Evolutionary conservation across 2,329 filamentous ascomycete species (phyloP).

Genomic region (Alternaria ventricosa): DNA sequence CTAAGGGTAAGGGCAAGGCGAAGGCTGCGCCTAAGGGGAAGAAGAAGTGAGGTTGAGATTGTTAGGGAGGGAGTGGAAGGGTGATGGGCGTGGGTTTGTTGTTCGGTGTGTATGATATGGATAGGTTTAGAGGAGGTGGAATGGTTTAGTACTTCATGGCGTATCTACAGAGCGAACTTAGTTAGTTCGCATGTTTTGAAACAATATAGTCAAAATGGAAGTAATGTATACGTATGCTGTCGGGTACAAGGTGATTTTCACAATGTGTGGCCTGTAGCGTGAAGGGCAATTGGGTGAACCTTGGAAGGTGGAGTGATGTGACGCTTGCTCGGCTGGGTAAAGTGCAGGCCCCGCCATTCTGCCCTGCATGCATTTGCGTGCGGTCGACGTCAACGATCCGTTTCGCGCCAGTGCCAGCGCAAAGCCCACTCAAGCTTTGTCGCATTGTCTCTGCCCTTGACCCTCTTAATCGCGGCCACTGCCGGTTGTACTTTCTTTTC

Average conservation of each 20-base stretch:
- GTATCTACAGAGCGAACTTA: background rate
- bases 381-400: constrained; percentile 1
- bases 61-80: no score
- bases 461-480: background rate
- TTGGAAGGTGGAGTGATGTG: background rate
- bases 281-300: background rate
- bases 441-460: background rate
- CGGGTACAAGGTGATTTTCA: background rate
- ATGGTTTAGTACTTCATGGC: background rate
- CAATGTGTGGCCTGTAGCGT: no score
- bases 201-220: background rate
- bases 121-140: no score
- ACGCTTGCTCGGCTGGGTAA: constrained; percentile 1
- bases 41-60: background rate
- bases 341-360: background rate
- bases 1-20: constrained; percentile 55
- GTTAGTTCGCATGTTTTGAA: background rate
- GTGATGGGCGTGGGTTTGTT: background rate
- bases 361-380: background rate
- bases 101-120: background rate
- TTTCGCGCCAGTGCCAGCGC: background rate
- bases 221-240: background rate
- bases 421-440: background rate
- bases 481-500: background rate
- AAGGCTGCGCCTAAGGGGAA: constrained; percentile 46